Percentiles rank a stretch among this genome's conserved stretches.
phyloP scores from a whole-genome alignment of 1,139 yeast species.

The Zygosaccharomyces sapae region DNA sequence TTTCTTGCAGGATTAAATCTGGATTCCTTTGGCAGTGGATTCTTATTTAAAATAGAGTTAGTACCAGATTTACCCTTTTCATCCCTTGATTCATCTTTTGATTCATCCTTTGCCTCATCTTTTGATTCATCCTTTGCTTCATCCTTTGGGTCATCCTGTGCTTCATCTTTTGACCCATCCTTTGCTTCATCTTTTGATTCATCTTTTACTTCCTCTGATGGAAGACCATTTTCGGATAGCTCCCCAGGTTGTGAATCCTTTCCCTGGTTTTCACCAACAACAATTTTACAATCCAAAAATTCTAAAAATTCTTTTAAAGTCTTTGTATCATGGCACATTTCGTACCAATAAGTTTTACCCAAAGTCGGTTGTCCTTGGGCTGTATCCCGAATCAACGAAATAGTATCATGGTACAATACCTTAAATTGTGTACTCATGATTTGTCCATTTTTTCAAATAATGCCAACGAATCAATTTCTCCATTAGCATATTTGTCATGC shows the following conservation, averaged over 20 bases:
- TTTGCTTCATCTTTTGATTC: slow-evolving; percentile 4
- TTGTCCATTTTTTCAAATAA: slow-evolving; percentile 33
- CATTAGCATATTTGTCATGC: slow-evolving; percentile 25
- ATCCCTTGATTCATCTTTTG: background rate
- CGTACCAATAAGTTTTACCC: slow-evolving; percentile 33
- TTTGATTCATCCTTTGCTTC: slow-evolving; percentile 4
- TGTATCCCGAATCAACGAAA: slow-evolving; percentile 28
- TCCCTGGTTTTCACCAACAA: slow-evolving; percentile 7
- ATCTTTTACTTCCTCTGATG: slow-evolving; percentile 12
- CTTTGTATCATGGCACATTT: slow-evolving; percentile 32
- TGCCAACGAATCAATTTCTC: slow-evolving; percentile 25
- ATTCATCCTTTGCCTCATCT: slow-evolving; percentile 1
- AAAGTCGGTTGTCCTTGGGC: slow-evolving; percentile 17
- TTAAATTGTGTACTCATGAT: slow-evolving; percentile 32
- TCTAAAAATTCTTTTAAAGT: slow-evolving; percentile 29
- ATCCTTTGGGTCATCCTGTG: slow-evolving; percentile 4
- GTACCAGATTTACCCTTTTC: slow-evolving; percentile 8
- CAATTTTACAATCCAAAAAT: slow-evolving; percentile 29
- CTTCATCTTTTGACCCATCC: background rate
- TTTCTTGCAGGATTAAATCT: slow-evolving; percentile 32
- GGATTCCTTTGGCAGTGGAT: slow-evolving; percentile 33
- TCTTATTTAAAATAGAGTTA: slow-evolving; percentile 21
- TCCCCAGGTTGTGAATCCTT: slow-evolving; percentile 3
- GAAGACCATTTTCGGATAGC: slow-evolving; percentile 6
- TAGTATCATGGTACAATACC: slow-evolving; percentile 33